Conservation (phyloP, 202 grass and related monocot genomes). For the Carex sylvatica region DNA sequence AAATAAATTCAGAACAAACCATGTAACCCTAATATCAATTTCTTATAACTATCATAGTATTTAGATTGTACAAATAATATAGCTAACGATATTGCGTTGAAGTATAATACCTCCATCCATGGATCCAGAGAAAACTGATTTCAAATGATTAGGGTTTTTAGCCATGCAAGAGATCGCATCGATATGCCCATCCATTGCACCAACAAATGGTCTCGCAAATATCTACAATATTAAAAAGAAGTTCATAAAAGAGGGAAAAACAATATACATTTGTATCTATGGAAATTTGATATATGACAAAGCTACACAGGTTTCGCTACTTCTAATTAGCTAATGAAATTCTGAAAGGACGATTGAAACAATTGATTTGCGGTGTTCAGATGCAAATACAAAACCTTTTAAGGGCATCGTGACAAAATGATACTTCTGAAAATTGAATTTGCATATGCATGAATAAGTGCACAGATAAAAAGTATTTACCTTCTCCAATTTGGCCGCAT, state of each 20-base stretch:
- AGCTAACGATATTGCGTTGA: neutral
- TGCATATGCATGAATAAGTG: neutral
- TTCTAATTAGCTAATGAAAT: neutral
- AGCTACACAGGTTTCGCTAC: neutral
- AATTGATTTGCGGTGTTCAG: neutral
- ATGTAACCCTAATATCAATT: constrained; percentile 7
- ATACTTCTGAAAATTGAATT: neutral
- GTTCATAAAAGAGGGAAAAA: neutral
- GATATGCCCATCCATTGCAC: constrained; percentile 95
- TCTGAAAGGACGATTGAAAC: neutral
- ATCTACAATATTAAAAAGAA: constrained; percentile 46
- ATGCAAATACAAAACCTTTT: neutral
- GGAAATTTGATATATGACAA: neutral
- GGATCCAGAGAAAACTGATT: constrained; percentile 90
- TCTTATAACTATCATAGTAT: neutral
- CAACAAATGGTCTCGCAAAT: constrained; percentile 95
- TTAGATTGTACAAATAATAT: neutral
- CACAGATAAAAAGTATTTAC: constrained; percentile 16
- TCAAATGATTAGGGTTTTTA: constrained; percentile 83
- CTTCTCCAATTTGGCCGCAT: constrained; percentile 94
- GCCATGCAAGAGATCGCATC: constrained; percentile 85
- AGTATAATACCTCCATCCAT: constrained; percentile 80
- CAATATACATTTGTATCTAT: neutral
- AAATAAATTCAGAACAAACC: neutral
- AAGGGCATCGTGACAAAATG: neutral